Evolutionary conservation across 2,329 filamentous ascomycete species (phyloP).

Genomic region (Acrocalymma vagum): DNA sequence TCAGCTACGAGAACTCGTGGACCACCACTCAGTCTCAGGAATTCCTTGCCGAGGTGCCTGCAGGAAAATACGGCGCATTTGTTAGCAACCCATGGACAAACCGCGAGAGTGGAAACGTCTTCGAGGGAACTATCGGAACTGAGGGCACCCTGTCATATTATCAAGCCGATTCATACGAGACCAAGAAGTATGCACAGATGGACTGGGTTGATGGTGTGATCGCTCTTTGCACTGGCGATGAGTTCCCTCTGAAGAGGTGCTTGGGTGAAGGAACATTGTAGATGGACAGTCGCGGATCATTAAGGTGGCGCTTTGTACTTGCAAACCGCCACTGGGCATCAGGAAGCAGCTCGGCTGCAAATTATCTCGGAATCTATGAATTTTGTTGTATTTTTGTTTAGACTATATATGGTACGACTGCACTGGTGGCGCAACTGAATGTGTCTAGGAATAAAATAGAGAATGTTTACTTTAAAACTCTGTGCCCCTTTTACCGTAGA

Average conservation of each 20-base stretch:
- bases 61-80: slow-evolving; percentile 49
- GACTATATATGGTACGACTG: too few species aligned
- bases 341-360: too few species aligned
- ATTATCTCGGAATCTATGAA: too few species aligned
- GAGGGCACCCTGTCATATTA: slow-evolving; percentile 33
- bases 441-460: too few species aligned
- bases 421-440: too few species aligned
- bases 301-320: too few species aligned
- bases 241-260: slow-evolving; percentile 49
- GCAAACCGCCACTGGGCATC: too few species aligned
- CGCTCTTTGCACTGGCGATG: slow-evolving; percentile 46
- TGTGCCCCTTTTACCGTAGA: too few species aligned
- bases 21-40: slow-evolving; percentile 38
- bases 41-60: slow-evolving; percentile 44
- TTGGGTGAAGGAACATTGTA: slow-evolving; percentile 44
- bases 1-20: slow-evolving; percentile 44
- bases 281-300: too few species aligned
- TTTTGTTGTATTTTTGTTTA: too few species aligned
- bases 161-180: slow-evolving; percentile 45
- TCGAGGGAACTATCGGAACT: slow-evolving; percentile 45
- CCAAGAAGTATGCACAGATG: slow-evolving; percentile 41
- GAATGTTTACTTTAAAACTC: too few species aligned
- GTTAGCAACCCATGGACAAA: slow-evolving; percentile 50
- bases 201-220: slow-evolving; percentile 53
- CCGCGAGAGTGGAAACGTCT: slow-evolving; percentile 44